A percentile compares a stretch with the other conserved stretches of the same genome.
phyloP scores from a whole-genome alignment of 352 stramenopile species.

The Globisporangium nagaii region DNA sequence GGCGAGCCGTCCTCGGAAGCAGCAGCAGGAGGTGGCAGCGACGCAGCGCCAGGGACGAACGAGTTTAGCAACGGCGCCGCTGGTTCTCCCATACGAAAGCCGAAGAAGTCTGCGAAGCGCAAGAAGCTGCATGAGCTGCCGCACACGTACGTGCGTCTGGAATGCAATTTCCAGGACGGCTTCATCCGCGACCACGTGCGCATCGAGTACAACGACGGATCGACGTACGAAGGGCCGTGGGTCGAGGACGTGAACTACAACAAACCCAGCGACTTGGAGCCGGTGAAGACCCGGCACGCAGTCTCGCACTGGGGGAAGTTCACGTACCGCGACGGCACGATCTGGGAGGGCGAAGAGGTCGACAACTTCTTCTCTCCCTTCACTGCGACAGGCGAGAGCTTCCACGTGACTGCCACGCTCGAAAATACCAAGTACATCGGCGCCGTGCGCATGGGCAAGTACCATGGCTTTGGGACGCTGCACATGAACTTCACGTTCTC shows the following conservation, averaged over 20 bases:
- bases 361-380: slow-evolving; percentile 83
- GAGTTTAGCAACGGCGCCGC: not conserved
- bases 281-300: slow-evolving; percentile 42
- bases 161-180: slow-evolving; percentile 70
- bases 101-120: not conserved
- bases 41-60: not conserved
- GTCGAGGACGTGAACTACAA: slow-evolving; percentile 53
- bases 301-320: slow-evolving; percentile 71
- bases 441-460: slow-evolving; percentile 47
- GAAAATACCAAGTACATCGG: slow-evolving; percentile 48
- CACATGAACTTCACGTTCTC: slow-evolving; percentile 50
- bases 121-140: slow-evolving; percentile 32
- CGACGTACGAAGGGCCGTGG: slow-evolving; percentile 76
- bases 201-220: slow-evolving; percentile 78
- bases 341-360: slow-evolving; percentile 72
- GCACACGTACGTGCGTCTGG: slow-evolving; percentile 63
- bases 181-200: slow-evolving; percentile 53
- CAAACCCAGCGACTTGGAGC: slow-evolving; percentile 37
- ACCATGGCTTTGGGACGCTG: slow-evolving; percentile 69
- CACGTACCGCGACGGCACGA: slow-evolving; percentile 54
- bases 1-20: slow-evolving; percentile 1
- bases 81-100: not conserved
- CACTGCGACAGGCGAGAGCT: slow-evolving; percentile 47
- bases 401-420: slow-evolving; percentile 46
- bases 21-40: not conserved